Base-by-base conservation (phyloP, 495 filamentous ascomycete species). In the Evernia prunastri region DNA sequence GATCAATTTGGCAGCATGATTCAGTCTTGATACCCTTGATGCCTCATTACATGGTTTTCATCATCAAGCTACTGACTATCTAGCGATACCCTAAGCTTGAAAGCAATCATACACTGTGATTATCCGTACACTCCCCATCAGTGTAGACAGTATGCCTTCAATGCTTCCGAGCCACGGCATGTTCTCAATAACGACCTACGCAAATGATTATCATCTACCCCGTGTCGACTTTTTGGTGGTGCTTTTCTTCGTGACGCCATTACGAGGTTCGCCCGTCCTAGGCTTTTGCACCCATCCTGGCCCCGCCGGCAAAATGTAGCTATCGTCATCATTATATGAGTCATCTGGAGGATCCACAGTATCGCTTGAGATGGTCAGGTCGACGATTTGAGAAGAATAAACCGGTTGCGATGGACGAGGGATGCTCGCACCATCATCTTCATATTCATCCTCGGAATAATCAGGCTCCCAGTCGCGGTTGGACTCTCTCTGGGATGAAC, bases 291-390 rank as follows among this genome's bases (percentile, higher is more conserved):
- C 74, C 78, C 72, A 79, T 18, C 74, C 77, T 11, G 70, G 67
- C 1, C 74, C 77, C 18, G 56, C 66, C 11, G 73, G 76, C 62
- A 78, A 69, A n/a, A 69, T 62, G 60, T 62, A 72, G 17, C 71
- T 69, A 63, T 72, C 70, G 37, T 76, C 72, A 42, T 72, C 66
- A 13, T 73, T 66, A 59, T 71, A 72, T 31, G 29, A 54, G 51
- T 69, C 59, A 1, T 70, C 70, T 0, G 61, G 69, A 1, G 73
- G 71, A n/a, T 72, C 73, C 3, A 67, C 67, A 4, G 65, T 62
- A 29, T 80, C 77, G 56, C 75, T 78, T 27, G 75, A 75, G 37
- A 71, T 65, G 0, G 80, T 82, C 29, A 82, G 67, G 58, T 81
- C 80, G 13, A 83, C 69, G 23, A 80, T 57, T 31, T 68, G 69